These are phyloP conservation scores for Claviceps paspali DNA, from an alignment of 2,329 filamentous ascomycete genomes.

Conservation along the genomic window DNA sequence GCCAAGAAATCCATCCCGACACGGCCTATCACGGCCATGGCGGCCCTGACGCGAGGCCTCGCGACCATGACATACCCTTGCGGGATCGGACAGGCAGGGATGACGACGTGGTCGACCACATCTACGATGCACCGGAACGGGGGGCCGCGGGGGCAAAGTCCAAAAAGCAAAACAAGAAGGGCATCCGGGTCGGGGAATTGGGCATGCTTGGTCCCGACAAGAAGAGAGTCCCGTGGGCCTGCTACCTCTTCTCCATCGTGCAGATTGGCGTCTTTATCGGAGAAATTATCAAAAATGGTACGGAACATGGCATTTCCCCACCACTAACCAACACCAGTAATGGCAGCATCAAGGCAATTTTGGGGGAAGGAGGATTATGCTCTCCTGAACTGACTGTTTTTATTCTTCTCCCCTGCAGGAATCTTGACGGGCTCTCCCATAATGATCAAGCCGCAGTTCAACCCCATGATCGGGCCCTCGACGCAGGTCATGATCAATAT, in stretches of 20 bases:
- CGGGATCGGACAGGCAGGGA: conserved; percentile 32
- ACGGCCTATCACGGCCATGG: conserved; percentile 39
- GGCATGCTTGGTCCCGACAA: conserved; percentile 42
- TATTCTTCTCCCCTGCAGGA: conserved; percentile 26
- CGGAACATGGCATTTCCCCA: conserved; percentile 11
- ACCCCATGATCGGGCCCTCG: conserved; percentile 94
- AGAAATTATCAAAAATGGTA: conserved; percentile 75
- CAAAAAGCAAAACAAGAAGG: conserved; percentile 24
- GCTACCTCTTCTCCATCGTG: conserved; percentile 61
- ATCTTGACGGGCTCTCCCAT: conserved; percentile 65
- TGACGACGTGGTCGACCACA: conserved; percentile 37
- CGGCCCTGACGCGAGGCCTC: conserved; percentile 18
- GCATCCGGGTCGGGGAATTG: conserved; percentile 41
- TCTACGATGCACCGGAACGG: conserved; percentile 42
- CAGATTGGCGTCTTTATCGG: conserved; percentile 80
- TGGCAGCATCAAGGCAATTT: no score
- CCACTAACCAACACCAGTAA: no score
- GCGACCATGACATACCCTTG: conserved; percentile 39
- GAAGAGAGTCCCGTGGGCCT: conserved; percentile 59
- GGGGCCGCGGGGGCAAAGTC: conserved; percentile 10
- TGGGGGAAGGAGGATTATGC: no score
- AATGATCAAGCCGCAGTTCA: conserved; percentile 71
- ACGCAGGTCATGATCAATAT: conserved; percentile 87
- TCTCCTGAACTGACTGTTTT: background rate
- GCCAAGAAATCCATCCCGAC: conserved; percentile 29